Evolutionary conservation across 148 eudicot species (phyloP), one percentile per base, ranked within the genome.

Genomic region (Vaccinium myrtillus): DNA sequence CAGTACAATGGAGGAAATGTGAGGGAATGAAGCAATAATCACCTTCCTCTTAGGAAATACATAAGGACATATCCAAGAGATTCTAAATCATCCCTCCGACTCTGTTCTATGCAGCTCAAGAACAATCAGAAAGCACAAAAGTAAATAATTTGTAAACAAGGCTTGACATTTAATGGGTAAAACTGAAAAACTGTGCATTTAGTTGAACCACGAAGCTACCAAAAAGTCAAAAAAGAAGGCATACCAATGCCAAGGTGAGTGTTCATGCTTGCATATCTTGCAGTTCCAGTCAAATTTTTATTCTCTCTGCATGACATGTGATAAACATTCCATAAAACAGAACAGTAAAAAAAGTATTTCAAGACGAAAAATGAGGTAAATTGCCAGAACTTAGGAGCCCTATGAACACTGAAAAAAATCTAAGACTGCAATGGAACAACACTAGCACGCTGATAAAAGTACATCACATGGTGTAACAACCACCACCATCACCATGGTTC

Each of bases 241-340:
- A 77, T 85, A 96, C 99, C 99, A 83, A 93, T 93, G 56, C 99
- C 99, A 87, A 96, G 97, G 86, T 96, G 99, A 84, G 99, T 96
- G 81, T 96, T 96, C 91, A 92, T 90, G 87, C 99, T 96, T 58
- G 98, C 98, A 89, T 94, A 95, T 91, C 98, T 93, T 73, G 98
- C 99, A 56, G 99, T 95, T 82, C 99, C 99, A 58, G 98, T 96
- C 91, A 96, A 90, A 87, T 96, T 96, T 87, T 94, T 96, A 86
- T 96, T 95, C 86, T 96, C 99, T 87, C 99, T 96, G 91, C 90
- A 74, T 12, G 43, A 69, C 19, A 86, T 14, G 80, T 27, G 27
- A 79, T 81, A 16, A 84, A 65, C 6, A 79, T 58, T 56, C 27
- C 86, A 46, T 36, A 71, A 21, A 83, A 56, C 27, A 19, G 18